A percentile compares a stretch with the other conserved stretches of the same genome.
Conservation (phyloP, 139 green algal genomes). For the Chlorella vulgaris region DNA sequence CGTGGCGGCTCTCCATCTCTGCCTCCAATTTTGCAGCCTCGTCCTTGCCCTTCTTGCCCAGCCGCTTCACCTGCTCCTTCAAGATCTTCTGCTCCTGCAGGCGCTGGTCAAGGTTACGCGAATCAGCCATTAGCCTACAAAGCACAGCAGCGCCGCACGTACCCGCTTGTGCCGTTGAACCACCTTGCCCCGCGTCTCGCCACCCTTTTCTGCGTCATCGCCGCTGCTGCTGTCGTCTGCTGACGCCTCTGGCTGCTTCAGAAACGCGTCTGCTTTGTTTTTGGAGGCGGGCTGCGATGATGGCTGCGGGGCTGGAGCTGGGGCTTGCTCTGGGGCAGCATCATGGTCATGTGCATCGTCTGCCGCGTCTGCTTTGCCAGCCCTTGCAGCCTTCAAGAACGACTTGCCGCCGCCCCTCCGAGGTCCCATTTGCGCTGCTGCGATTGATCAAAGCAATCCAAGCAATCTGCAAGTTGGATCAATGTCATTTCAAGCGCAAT, state of each 20-base stretch:
- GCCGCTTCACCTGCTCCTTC: constrained; percentile 74
- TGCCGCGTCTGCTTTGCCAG: background rate
- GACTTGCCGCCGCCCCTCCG: background rate
- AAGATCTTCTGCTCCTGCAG: constrained; percentile 72
- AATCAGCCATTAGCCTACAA: too few species aligned
- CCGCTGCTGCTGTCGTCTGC: constrained; percentile 20
- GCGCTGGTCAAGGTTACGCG: too few species aligned
- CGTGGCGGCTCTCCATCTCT: constrained; percentile 52
- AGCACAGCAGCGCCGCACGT: background rate
- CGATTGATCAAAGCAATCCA: background rate
- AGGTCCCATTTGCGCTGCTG: background rate
- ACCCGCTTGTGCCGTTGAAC: constrained; percentile 82
- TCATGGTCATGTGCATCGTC: background rate
- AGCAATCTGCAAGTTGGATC: background rate
- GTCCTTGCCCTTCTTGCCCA: constrained; percentile 82
- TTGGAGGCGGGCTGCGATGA: background rate
- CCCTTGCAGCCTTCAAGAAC: background rate
- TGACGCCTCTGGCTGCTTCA: background rate
- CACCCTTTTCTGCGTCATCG: constrained; percentile 24
- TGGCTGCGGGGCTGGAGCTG: background rate
- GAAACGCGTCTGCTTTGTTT: constrained; percentile 27
- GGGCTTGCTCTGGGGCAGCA: background rate
- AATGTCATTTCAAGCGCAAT: background rate
- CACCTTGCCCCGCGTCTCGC: constrained; percentile 70
- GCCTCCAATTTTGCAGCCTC: constrained; percentile 61